Evolutionary conservation across 768 basidiomycete genomes (phyloP).

Genomic region (Boletus vinaceobasis): DNA sequence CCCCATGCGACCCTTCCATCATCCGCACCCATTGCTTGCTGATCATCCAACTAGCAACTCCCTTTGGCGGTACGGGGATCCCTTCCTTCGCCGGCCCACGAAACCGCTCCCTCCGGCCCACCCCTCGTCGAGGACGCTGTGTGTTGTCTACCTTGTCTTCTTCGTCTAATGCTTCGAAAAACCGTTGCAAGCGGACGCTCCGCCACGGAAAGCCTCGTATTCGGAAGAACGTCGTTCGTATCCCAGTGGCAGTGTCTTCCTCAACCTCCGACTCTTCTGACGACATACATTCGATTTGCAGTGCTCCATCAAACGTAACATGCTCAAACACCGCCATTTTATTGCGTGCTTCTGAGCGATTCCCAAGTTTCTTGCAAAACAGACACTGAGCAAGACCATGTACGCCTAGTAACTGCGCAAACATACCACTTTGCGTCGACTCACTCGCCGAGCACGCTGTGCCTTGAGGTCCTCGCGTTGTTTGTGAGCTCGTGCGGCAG

Average conservation of each 20-base stretch:
- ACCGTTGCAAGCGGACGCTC: slow-evolving; percentile 57
- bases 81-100: slow-evolving; percentile 56
- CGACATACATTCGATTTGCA: slow-evolving; percentile 77
- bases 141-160: slow-evolving; percentile 45
- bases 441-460: slow-evolving; percentile 54
- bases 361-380: slow-evolving; percentile 56
- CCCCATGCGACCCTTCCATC: slow-evolving; percentile 42
- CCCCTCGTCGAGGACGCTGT: slow-evolving; percentile 53
- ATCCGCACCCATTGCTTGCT: slow-evolving; percentile 59
- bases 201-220: slow-evolving; percentile 66
- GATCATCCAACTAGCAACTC: slow-evolving; percentile 72
- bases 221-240: slow-evolving; percentile 39
- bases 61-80: slow-evolving; percentile 57
- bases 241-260: slow-evolving; percentile 26
- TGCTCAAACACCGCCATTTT: slow-evolving; percentile 54
- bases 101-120: slow-evolving; percentile 52
- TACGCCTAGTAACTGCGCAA: no score
- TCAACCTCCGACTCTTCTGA: slow-evolving; percentile 73
- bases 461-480: slow-evolving; percentile 61
- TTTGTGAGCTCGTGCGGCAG: slow-evolving; percentile 41
- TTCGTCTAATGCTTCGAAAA: slow-evolving; percentile 60
- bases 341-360: slow-evolving; percentile 58
- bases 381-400: not conserved
- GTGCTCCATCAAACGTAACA: slow-evolving; percentile 63
- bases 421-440: slow-evolving; percentile 63